Evolutionary conservation across 345 rosid species (phyloP), one percentile per base, ranked within the genome.

Genomic region (Hevea brasiliensis): DNA sequence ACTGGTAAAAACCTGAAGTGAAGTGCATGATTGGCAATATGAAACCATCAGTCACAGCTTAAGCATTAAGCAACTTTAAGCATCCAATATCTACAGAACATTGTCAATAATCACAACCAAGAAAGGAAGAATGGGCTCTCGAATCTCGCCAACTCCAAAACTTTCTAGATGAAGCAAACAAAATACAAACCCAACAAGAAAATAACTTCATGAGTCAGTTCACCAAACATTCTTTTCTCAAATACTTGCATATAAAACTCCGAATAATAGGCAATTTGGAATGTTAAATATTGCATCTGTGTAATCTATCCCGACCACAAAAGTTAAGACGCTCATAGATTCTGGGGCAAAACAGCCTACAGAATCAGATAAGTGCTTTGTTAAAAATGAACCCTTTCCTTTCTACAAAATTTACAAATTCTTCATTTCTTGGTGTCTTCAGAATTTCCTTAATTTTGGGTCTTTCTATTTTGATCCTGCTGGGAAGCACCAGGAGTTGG

Each of bases 401-500:
- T 27, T 65, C 53, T 32, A 35, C 35, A 68, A 53, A 70, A 51
- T 50, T 64, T 50, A 32, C 37, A 32, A 32, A 1, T 29, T 42
- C 62, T 26, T 77, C 73, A 73, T 62, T 59, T 67, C 61, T 59
- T 59, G 29, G 55, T 47, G 32, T 62, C 81, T 57, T 62, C 37
- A 27, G 73, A 73, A 65, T 68, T 74, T 75, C 61, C 73, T 63
- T 35, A 70, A 35, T 59, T 68, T 41, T 48, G n/a, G 67, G 60
- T 65, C 74, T 67, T 82, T 57, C 51, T 55, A 53, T 37, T 72
- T 48, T 74, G 83, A 66, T 80, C 81, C 64, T 73, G 65, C 73
- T 4, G 69, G 41, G 77, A 59, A 80, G 76, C 32, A 74, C 55
- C 77, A 47, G 62, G 59, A 48, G 18, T 51, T 18, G 75, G 44